phyloP scores from a whole-genome alignment of 75 land plant species.

The Pinus albicaulis region DNA sequence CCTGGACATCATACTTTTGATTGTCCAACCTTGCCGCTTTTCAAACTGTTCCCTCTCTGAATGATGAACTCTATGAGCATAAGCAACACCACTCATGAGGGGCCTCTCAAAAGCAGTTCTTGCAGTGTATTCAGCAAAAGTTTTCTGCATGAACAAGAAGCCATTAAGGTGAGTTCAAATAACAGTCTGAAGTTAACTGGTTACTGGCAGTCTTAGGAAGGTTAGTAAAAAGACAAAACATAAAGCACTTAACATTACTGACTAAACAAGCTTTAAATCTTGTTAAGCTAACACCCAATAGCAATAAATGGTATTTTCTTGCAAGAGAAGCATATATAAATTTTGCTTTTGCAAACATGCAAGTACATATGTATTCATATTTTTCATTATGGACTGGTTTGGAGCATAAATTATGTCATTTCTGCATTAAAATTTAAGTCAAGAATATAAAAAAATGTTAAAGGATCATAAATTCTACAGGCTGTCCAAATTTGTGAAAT shows the following conservation, averaged over 20 bases:
- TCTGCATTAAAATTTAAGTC: not conserved
- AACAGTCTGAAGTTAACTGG: not conserved
- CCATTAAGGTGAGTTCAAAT: not conserved
- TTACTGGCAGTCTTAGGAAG: not conserved
- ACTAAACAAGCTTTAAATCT: not conserved
- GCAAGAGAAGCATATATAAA: not conserved
- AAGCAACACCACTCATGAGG: conserved; percentile 48
- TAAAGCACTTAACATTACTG: not conserved
- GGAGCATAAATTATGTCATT: not conserved
- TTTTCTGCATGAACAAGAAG: conserved; percentile 26
- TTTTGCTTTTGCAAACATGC: not conserved
- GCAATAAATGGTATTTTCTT: not conserved
- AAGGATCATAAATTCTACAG: not conserved
- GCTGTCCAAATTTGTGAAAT: not conserved
- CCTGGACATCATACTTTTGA: conserved; percentile 35
- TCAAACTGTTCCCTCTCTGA: conserved; percentile 36
- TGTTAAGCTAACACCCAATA: not conserved
- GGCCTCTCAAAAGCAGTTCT: conserved; percentile 55
- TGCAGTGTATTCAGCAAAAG: conserved; percentile 52
- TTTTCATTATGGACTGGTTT: not conserved
- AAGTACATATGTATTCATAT: not conserved
- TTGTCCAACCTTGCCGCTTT: conserved; percentile 41
- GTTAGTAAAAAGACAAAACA: not conserved
- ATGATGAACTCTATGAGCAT: conserved; percentile 42
- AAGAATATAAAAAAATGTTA: not conserved